Evolutionary conservation across 2,329 filamentous ascomycete genomes (phyloP), one percentile per base, ranked within the genome.

Genomic region (Verticillium longisporum): DNA sequence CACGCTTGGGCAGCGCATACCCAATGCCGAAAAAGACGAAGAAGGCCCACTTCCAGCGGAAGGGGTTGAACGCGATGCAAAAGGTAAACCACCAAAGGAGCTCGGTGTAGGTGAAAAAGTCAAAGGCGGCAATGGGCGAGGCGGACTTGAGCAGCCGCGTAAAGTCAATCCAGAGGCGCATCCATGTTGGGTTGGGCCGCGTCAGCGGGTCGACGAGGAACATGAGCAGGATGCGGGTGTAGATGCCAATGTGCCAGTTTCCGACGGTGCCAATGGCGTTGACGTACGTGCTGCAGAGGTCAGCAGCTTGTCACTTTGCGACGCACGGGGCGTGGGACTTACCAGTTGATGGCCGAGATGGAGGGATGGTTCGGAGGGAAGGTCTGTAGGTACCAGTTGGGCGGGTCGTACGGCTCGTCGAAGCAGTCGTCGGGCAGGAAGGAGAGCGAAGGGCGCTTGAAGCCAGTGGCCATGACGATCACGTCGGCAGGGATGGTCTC

Each of bases 191-290:
- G 2, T 81, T 83, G 0, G 92, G 91, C 0, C 89, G 82, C 0
- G 90, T 88, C 26, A 94, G 76, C 0, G 91, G 91, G 68, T 96
- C 91, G 14, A 88, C 81, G 60, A 96, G 80, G 71, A 95, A 95
- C 90, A 95, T 94, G 66, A 96, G 83, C 6, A 96, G 78, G 64
- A 96, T 89, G 5, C 92, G 83, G 0, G 91, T 96, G 76, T 95
- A 96, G 68, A 96, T 94, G 4, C 91, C 92, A 55, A 96, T 94
- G 69, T 96, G 91, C 82, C 90, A 94, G 72, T 95, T 93, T 0
- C 91, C 89, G 1, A 95, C 90, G 0, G 88, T 89, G 0, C 90
- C 91, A 61, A 95, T 93, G 4, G 87, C 91, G 60, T 89, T 86
- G 61, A 92, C 79, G 66, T 93, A 96, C 0, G 91, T 95, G 78